Base-by-base conservation (phyloP, 805 yeast species). In the Clavispora fructus region DNA sequence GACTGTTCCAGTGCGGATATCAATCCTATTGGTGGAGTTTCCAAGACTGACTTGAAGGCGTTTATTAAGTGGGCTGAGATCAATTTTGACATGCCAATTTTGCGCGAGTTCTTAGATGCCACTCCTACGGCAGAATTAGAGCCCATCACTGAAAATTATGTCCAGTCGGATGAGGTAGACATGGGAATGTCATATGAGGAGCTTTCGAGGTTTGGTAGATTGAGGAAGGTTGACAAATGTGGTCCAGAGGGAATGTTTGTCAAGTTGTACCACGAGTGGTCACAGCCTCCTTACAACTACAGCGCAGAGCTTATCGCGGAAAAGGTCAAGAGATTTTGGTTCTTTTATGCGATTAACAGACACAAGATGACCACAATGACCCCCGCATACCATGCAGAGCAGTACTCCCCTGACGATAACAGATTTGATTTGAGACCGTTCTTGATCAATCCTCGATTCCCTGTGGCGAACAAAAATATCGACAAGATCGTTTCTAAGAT, bases 171-270 rank as follows among this genome's bases (percentile, higher is more conserved):
- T 64, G 99, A 94, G 65, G 82, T 80, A 12, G 99, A 94, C 61
- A 94, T 94, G 99, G 99, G 99, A 1, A 86, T 95, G 85, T 87
- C 97, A 0, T 94, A 94, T 59, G 95, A 91, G 53, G 99, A 94
- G 62, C 75, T 94, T 49, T 85, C 96, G 30, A 74, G 86, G 7
- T 91, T 94, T 71, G 99, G 99, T 12, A 77, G 86, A 48, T 75
- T 94, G 50, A 79, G 99, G 54, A 94, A 94, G 65, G 85, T 94
- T 40, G 88, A 87, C 41, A 91, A 91, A 68, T 87, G 96, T 68
- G 99, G 99, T 0, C 99, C 99, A 4, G 87, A 87, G 60, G 87
- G 95, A 7, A 88, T 89, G 95, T 94, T 94, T 63, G 72, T 91
- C 59, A 88, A 90, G 60, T 69, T 94, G 35, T 78, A 89, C 55